A percentile compares a stretch with the other conserved stretches of the same genome.
Conservation (phyloP, 1,139 yeast genomes). For the Pichia sp. region DNA sequence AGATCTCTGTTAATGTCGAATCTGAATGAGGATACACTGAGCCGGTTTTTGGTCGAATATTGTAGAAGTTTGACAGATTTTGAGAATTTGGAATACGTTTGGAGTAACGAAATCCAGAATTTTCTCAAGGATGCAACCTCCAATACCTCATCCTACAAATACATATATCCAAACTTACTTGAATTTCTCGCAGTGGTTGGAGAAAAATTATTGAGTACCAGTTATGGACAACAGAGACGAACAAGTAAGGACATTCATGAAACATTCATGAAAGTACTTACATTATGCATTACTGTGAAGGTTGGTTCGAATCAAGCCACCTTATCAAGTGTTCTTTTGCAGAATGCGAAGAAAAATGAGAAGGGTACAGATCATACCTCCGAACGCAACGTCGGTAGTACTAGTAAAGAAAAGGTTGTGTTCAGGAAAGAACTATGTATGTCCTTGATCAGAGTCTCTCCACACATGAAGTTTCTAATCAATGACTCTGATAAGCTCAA, state of each 20-base stretch:
- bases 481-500: constrained; percentile 48
- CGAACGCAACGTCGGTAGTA: too few species aligned
- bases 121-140: constrained; percentile 55
- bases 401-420: constrained; percentile 12
- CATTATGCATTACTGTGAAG: constrained; percentile 31
- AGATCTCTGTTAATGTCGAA: constrained; percentile 40
- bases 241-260: constrained; percentile 64
- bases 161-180: constrained; percentile 45
- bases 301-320: constrained; percentile 7
- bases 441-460: constrained; percentile 33
- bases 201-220: constrained; percentile 47
- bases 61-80: constrained; percentile 52
- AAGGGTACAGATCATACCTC: neutral
- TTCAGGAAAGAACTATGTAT: constrained; percentile 34
- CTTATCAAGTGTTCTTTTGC: constrained; percentile 9
- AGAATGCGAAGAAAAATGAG: constrained; percentile 1
- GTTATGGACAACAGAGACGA: constrained; percentile 55
- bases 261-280: constrained; percentile 48
- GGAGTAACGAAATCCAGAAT: constrained; percentile 41
- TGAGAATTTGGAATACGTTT: constrained; percentile 73
- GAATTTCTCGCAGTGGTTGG: constrained; percentile 46
- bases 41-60: constrained; percentile 51
- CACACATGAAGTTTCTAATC: constrained; percentile 36
- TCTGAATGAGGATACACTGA: constrained; percentile 36
- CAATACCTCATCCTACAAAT: constrained; percentile 41